Conservation (phyloP, 1,284 basidiomycete species). For the Cryptococcus sp. region DNA sequence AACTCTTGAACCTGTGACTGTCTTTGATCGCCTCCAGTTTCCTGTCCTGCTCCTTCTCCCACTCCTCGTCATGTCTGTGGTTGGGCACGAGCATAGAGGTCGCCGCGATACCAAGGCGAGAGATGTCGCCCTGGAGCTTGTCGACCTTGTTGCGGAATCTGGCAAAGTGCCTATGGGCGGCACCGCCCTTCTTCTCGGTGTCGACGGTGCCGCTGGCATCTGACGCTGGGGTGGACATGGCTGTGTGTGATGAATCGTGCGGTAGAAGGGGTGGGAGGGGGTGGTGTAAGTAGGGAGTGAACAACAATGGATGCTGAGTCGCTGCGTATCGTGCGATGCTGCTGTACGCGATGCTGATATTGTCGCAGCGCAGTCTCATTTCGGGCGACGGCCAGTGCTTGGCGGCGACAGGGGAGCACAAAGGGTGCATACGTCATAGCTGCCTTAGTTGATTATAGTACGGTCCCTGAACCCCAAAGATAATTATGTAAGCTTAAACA, state of each 20-base stretch:
- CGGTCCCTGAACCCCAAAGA: no score
- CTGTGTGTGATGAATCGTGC: background rate
- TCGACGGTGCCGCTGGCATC: slow-evolving; percentile 18
- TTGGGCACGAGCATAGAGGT: slow-evolving; percentile 50
- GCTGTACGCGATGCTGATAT: no score
- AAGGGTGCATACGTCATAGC: background rate
- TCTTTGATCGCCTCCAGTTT: slow-evolving; percentile 68
- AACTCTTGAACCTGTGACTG: slow-evolving; percentile 77
- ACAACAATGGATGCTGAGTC: no score
- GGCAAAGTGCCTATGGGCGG: slow-evolving; percentile 20
- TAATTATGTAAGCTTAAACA: no score
- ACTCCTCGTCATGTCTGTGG: slow-evolving; percentile 65
- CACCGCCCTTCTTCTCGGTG: background rate
- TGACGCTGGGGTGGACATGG: slow-evolving; percentile 29
- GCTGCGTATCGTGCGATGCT: no score
- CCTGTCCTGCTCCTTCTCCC: slow-evolving; percentile 63
- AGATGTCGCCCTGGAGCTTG: slow-evolving; percentile 32
- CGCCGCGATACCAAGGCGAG: slow-evolving; percentile 36
- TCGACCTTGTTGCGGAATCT: slow-evolving; percentile 40
- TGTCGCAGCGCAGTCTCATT: no score
- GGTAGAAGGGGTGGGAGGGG: no score
- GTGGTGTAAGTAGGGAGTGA: no score
- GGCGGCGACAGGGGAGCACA: no score
- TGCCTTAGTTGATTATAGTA: no score
- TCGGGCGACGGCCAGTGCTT: no score